Evolutionary conservation across 108 stramenopile species (phyloP).

Genomic region (Nitzschia sp.): DNA sequence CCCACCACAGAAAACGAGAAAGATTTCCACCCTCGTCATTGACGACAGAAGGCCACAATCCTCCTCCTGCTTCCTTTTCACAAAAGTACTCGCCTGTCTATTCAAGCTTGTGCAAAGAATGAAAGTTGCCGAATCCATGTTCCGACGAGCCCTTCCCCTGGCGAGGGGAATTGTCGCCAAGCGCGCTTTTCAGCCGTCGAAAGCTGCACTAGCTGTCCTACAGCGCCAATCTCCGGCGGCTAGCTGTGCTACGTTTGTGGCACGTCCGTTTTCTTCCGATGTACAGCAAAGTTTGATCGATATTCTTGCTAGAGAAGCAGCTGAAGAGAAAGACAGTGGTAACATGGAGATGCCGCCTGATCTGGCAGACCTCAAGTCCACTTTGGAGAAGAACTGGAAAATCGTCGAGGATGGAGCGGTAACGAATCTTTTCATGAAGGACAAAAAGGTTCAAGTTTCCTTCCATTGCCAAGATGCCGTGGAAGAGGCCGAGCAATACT

Average conservation of each 20-base stretch:
- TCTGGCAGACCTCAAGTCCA: slow-evolving; percentile 22
- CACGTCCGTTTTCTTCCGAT: slow-evolving; percentile 19
- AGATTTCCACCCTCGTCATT: not conserved
- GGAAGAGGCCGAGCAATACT: slow-evolving; percentile 34
- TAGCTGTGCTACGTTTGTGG: not conserved
- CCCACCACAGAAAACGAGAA: not conserved
- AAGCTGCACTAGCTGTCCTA: too few species aligned
- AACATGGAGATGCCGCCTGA: slow-evolving; percentile 32
- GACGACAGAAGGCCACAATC: not conserved
- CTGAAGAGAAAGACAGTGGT: slow-evolving; percentile 31
- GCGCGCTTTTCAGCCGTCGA: not conserved
- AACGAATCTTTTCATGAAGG: slow-evolving; percentile 30
- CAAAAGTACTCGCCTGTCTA: too few species aligned
- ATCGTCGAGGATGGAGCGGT: slow-evolving; percentile 50
- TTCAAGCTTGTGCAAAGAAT: too few species aligned
- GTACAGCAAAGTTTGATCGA: slow-evolving; percentile 7
- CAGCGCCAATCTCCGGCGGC: not conserved
- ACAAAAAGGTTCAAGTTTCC: slow-evolving; percentile 59
- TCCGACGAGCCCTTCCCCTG: not conserved
- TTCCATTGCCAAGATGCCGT: slow-evolving; percentile 87
- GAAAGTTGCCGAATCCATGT: not conserved
- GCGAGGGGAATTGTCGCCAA: not conserved
- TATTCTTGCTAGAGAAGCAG: slow-evolving; percentile 17
- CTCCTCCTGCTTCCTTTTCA: not conserved
- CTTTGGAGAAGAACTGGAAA: slow-evolving; percentile 45